Evolutionary conservation across 768 basidiomycete species (phyloP), one percentile per base, ranked within the genome.

Genomic region (Tylopilus balloui): DNA sequence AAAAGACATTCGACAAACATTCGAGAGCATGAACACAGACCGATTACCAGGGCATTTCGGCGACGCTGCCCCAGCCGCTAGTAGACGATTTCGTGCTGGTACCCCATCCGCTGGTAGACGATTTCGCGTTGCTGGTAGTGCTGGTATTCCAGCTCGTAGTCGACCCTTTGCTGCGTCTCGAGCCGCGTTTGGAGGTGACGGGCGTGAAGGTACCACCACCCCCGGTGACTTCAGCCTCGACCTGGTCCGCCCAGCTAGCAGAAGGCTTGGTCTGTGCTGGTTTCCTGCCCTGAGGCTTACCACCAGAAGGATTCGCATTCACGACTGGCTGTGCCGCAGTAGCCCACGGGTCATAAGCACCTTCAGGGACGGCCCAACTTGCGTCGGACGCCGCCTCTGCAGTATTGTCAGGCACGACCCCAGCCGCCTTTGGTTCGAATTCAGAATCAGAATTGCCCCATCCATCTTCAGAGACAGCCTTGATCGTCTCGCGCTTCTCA

Each of bases 201-300:
- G 32, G 25, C 13, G 47, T 48, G 34, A 44, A 51, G 24, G 36
- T 50, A 11, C 13, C 19, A 2, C 38, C 24, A 17, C 17, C 15
- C 17, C 47, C 45, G 42, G 43, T 48, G 35, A 31, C 48, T 37
- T 52, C 57, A 9, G 45, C 52, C 0, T 67, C 65, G 20, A 68
- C 53, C 40, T 67, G 52, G 13, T 67, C 67, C 17, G 67, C 65
- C 64, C 66, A 64, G 51, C 9, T 56, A 6, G 53, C n/a, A 15
- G 38, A 36, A 0, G 5, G 35, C 20, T 23, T 56, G 3, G 48
- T 34, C 39, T 56, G 52, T 37, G 11, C 32, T 3, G 45, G 41
- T 43, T 52, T 60, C 37, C 48, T 48, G 29, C 28, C 31, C 37
- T 35, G 47, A 20, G 44, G 29, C 37, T 52, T 49, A 11, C 40